A percentile compares a stretch with the other conserved stretches of the same genome.
Evolutionary conservation across 805 yeast genomes (phyloP).

Genomic region (Zygosaccharomyces bailii): DNA sequence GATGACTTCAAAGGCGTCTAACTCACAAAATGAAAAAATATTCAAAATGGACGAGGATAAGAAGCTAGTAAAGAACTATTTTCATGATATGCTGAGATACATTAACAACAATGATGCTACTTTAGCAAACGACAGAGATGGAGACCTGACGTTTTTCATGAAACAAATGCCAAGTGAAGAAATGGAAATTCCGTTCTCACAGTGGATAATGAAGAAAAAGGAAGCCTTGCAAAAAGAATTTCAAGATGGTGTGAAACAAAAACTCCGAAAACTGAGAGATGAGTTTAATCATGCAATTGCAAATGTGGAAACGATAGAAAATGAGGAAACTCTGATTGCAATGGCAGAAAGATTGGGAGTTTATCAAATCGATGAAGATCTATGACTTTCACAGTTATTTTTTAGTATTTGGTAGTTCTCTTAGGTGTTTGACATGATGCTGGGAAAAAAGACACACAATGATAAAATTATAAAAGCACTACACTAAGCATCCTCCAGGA

Average conservation of each 20-base stretch:
- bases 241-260: conserved; percentile 47
- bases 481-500: conserved; percentile 17
- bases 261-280: conserved; percentile 42
- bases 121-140: conserved; percentile 55
- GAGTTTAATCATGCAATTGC: conserved; percentile 18
- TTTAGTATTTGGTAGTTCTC: no score
- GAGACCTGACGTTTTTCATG: conserved; percentile 59
- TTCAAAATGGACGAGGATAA: conserved; percentile 14
- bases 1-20: neutral
- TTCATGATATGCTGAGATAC: conserved; percentile 28
- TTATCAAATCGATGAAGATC: neutral
- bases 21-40: neutral
- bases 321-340: conserved; percentile 17
- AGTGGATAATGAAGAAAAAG: conserved; percentile 60
- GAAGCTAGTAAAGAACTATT: conserved; percentile 22
- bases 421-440: no score
- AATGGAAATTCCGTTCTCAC: conserved; percentile 61
- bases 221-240: conserved; percentile 47
- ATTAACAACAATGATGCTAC: conserved; percentile 29
- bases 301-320: conserved; percentile 14
- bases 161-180: conserved; percentile 68
- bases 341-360: conserved; percentile 19
- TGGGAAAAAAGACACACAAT: neutral
- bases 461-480: conserved; percentile 1
- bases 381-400: neutral